These are phyloP conservation scores for Phytopythium oedochilum DNA, from an alignment of 352 stramenopile genomes.

Conservation along the genomic window DNA sequence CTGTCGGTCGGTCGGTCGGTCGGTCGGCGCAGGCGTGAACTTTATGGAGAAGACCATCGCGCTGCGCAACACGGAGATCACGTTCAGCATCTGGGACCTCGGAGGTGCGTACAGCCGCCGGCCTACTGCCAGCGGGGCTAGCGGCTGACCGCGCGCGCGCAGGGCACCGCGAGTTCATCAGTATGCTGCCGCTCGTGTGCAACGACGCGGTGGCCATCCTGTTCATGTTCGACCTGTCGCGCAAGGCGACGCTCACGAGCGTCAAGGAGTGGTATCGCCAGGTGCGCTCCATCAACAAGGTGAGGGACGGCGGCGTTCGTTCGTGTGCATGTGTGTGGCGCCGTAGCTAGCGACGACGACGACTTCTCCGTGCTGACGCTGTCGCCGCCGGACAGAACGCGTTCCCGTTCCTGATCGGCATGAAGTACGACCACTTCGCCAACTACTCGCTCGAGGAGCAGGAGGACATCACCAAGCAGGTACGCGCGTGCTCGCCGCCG, in stretches of 20 bases:
- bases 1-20: too few relatives aligned
- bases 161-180: constrained; percentile 92
- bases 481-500: constrained; percentile 8
- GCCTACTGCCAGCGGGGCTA: too few relatives aligned
- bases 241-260: constrained; percentile 90
- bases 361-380: too few relatives aligned
- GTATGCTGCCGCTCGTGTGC: constrained; percentile 93
- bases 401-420: constrained; percentile 92
- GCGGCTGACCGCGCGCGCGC: too few relatives aligned
- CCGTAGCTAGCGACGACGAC: too few relatives aligned
- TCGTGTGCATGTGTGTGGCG: background rate
- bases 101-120: constrained; percentile 48
- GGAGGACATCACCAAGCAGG: constrained; percentile 92
- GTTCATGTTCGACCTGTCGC: constrained; percentile 95
- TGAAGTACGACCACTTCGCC: constrained; percentile 94
- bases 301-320: constrained; percentile 7
- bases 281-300: constrained; percentile 89
- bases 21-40: constrained; percentile 84
- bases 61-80: constrained; percentile 93
- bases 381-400: constrained; percentile 50
- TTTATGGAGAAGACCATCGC: constrained; percentile 97
- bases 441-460: constrained; percentile 89
- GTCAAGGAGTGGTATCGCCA: constrained; percentile 93
- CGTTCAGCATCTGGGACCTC: constrained; percentile 95
- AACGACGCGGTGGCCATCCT: constrained; percentile 93